A percentile compares a stretch with the other conserved stretches of the same genome.
These are phyloP conservation scores for Colletotrichum karsti DNA, from an alignment of 2,329 filamentous ascomycete genomes.

Conservation along the genomic window DNA sequence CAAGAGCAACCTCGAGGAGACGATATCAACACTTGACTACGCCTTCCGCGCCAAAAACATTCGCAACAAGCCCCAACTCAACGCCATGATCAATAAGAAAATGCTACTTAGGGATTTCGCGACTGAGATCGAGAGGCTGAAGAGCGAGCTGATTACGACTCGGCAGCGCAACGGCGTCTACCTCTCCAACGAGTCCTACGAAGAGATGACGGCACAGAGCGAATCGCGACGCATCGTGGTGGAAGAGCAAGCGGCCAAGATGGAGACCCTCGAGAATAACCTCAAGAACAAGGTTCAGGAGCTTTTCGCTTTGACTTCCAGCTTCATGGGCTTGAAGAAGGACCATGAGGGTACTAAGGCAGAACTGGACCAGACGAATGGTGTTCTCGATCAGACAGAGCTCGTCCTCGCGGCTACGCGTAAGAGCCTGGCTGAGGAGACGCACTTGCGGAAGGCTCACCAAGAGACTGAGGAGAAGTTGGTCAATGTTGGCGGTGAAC, in stretches of 20 bases:
- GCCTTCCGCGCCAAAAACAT: constrained; percentile 99
- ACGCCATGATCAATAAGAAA: constrained; percentile 91
- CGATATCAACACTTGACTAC: constrained; percentile 97
- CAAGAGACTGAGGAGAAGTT: constrained; percentile 85
- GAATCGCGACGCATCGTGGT: constrained; percentile 91
- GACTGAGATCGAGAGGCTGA: constrained; percentile 90
- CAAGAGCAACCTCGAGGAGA: constrained; percentile 95
- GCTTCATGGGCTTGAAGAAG: constrained; percentile 88
- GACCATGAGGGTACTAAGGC: constrained; percentile 82
- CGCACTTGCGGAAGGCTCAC: constrained; percentile 81
- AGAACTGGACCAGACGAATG: constrained; percentile 81
- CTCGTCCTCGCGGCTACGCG: constrained; percentile 81
- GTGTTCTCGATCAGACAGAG: constrained; percentile 87
- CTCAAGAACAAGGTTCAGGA: constrained; percentile 94
- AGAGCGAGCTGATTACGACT: constrained; percentile 91
- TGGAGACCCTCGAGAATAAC: constrained; percentile 91
- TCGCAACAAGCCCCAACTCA: constrained; percentile 95
- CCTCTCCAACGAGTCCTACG: constrained; percentile 86
- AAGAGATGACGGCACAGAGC: constrained; percentile 90
- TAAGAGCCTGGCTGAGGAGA: constrained; percentile 81
- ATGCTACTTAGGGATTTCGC: constrained; percentile 91
- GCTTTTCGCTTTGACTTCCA: constrained; percentile 84
- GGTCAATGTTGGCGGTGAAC: constrained; percentile 74
- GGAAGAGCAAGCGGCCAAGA: constrained; percentile 91
- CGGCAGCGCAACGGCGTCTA: constrained; percentile 96